Base-by-base conservation (phyloP, 2,329 filamentous ascomycete genomes). In the Penicillium verrucosum region DNA sequence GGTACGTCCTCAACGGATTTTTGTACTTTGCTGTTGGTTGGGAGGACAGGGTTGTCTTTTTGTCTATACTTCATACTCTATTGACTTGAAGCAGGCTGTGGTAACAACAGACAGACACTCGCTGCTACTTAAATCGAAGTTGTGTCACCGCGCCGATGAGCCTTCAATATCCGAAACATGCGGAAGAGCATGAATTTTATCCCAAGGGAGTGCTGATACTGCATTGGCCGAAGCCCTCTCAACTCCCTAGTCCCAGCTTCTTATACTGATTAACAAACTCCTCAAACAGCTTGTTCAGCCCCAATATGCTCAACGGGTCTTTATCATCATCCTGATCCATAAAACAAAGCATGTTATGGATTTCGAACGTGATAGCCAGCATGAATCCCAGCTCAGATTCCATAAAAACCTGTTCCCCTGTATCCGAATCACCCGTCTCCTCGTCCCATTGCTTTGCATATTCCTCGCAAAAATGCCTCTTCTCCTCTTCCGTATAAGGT, bases 261-360 rank as follows among this genome's bases (percentile, higher is more conserved):
- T 21, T 5, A 56, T 61, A 65, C 37, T 62, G 62, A 36, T 34
- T 41, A 16, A 55, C 50, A 58, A 66, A 66, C 51, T 65, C 64
- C 21, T 54, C 54, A 30, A 62, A 66, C 16, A 66, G 48, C 40
- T 62, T 66, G 29, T 61, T 56, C 8, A 64, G 56, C 12, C 54
- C 62, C 4, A 61, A 10, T 3, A 61, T 53, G 25, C 57, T 60
- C 54, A 66, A 58, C 0, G 62, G 57, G 23, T 64, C 59, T 8
- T 64, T 65, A 12, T 63, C 62, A 38, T 57, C 51, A 12, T 61
- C 49, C 9, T 58, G 23, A 36, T 54, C 52, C 62, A 66, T 64
- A 25, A 60, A 66, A 12, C 30, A 32, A 12, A 32, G 58, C 64
- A 66, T 65, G 37, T 64, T 65, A 42, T 65, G 64, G 12, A 65